Conservation (phyloP, 2,329 filamentous ascomycete genomes). For the Hymenoscyphus albidus region DNA sequence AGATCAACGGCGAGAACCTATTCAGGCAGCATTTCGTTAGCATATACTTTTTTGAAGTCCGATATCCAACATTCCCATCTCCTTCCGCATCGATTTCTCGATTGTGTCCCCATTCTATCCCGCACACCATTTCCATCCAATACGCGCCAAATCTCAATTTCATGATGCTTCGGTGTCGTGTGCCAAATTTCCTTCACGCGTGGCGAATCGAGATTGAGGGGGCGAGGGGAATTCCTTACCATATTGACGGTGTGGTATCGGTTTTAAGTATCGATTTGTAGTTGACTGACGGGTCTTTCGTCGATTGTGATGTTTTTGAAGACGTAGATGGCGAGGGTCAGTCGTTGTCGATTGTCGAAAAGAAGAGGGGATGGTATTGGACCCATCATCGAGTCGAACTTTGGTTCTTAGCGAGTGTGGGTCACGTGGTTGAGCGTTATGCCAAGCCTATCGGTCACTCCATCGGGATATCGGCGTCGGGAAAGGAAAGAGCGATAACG, state of each 20-base stretch:
- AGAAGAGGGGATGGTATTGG: slow-evolving; percentile 13
- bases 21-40: slow-evolving; percentile 44
- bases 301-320: slow-evolving; percentile 29
- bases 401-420: slow-evolving; percentile 8
- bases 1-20: slow-evolving; percentile 99
- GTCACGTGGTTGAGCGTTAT: slow-evolving; percentile 11
- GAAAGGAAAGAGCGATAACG: background rate
- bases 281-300: slow-evolving; percentile 36
- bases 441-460: background rate
- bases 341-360: slow-evolving; percentile 35
- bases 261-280: slow-evolving; percentile 34
- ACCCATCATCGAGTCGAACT: background rate
- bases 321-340: slow-evolving; percentile 37
- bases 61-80: slow-evolving; percentile 23
- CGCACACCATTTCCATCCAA: slow-evolving; percentile 7
- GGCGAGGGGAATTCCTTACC: slow-evolving; percentile 49
- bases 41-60: slow-evolving; percentile 34
- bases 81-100: slow-evolving; percentile 8
- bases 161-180: slow-evolving; percentile 27
- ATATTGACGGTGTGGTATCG: slow-evolving; percentile 59
- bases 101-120: background rate
- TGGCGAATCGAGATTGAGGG: slow-evolving; percentile 19
- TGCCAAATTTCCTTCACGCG: slow-evolving; percentile 28
- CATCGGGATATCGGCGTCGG: background rate
- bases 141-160: slow-evolving; percentile 12